These are phyloP conservation scores for Rostrohypoxylon terebratum DNA, from an alignment of 495 filamentous ascomycete genomes.

Conservation along the genomic window DNA sequence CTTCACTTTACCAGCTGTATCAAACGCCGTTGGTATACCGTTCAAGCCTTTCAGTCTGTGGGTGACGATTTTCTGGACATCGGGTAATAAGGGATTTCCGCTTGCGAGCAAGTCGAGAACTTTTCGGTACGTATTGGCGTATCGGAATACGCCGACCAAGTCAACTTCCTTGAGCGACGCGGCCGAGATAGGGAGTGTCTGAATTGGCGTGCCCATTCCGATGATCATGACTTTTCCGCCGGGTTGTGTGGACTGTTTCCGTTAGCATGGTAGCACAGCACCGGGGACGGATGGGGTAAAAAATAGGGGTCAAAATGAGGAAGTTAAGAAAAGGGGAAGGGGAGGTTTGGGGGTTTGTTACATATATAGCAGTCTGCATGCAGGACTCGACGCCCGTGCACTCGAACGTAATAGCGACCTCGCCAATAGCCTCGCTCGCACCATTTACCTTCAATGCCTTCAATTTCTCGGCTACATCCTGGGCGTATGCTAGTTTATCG, in stretches of 20 bases:
- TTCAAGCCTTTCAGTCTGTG: constrained; percentile 67
- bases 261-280: constrained; percentile 20
- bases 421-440: constrained; percentile 54
- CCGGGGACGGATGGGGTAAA: neutral
- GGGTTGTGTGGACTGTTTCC: constrained; percentile 68
- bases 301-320: neutral
- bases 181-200: constrained; percentile 86
- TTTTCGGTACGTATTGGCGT: constrained; percentile 83
- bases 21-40: constrained; percentile 60
- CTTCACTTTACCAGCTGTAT: constrained; percentile 64
- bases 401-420: constrained; percentile 86
- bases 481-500: constrained; percentile 71
- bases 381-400: constrained; percentile 92
- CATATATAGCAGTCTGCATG: constrained; percentile 89
- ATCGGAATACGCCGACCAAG: constrained; percentile 90
- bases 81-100: constrained; percentile 63
- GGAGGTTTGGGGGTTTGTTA: constrained; percentile 50
- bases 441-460: constrained; percentile 53
- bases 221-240: constrained; percentile 88
- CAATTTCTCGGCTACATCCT: constrained; percentile 67
- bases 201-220: constrained; percentile 93
- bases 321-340: too few relatives aligned
- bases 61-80: constrained; percentile 76
- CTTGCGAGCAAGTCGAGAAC: constrained; percentile 79
- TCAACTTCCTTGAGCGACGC: constrained; percentile 93